Conservation (phyloP, 768 basidiomycete species). For the Wakefieldia striispora region DNA sequence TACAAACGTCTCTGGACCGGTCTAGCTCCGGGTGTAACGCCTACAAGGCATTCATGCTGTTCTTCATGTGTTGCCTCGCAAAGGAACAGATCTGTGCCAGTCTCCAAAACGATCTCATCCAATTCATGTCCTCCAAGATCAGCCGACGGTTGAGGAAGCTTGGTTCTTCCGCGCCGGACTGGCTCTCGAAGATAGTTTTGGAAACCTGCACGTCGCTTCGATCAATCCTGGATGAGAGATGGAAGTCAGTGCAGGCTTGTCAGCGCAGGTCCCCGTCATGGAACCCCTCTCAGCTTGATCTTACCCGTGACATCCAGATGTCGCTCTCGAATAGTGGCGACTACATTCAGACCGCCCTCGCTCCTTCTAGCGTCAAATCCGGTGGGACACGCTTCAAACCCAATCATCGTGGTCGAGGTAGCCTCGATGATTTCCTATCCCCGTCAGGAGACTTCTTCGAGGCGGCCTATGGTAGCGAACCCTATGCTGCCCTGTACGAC, state of each 20-base stretch:
- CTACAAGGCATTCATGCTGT: constrained; percentile 52
- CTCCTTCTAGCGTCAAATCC: neutral
- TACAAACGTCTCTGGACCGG: constrained; percentile 32
- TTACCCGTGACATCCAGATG: constrained; percentile 31
- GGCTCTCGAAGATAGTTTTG: constrained; percentile 37
- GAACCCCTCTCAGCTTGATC: constrained; percentile 28
- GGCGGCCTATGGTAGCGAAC: constrained; percentile 4
- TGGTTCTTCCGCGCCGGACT: constrained; percentile 26
- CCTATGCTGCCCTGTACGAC: constrained; percentile 32
- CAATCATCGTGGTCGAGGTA: constrained; percentile 6
- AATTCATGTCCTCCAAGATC: constrained; percentile 28
- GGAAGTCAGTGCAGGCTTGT: constrained; percentile 28
- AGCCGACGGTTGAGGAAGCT: constrained; percentile 26
- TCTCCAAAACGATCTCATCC: constrained; percentile 28
- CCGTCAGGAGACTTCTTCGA: constrained; percentile 13
- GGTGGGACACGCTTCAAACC: constrained; percentile 3
- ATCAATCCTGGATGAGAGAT: constrained; percentile 30
- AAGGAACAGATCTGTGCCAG: constrained; percentile 12
- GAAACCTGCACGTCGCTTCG: constrained; percentile 26
- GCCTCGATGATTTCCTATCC: constrained; percentile 17
- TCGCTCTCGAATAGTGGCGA: constrained; percentile 30
- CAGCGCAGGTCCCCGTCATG: constrained; percentile 29
- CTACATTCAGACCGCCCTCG: constrained; percentile 27
- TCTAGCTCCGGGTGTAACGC: constrained; percentile 7
- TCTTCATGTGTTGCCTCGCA: constrained; percentile 33